Evolutionary conservation across 2,329 filamentous ascomycete genomes (phyloP).

Genomic region (Fusarium circinatum): DNA sequence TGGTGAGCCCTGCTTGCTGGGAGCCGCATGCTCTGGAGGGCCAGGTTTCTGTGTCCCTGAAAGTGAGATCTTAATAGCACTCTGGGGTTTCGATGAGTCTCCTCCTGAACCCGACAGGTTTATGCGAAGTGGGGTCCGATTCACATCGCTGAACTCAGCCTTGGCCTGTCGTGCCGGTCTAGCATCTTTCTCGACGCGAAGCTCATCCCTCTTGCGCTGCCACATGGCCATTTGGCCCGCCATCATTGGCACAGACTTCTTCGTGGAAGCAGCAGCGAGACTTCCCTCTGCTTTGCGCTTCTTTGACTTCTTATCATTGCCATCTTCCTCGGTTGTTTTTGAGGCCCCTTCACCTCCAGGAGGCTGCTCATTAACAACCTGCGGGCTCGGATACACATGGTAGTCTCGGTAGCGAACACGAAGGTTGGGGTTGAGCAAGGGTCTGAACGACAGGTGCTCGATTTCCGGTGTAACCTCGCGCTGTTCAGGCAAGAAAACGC

Average conservation of each 20-base stretch:
- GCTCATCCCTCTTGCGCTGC: conserved; percentile 57
- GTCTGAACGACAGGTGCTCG: conserved; percentile 74
- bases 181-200: conserved; percentile 43
- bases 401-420: conserved; percentile 82
- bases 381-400: conserved; percentile 75
- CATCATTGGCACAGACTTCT: conserved; percentile 57
- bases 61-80: conserved; percentile 49
- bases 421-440: conserved; percentile 73
- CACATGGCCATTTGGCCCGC: conserved; percentile 57
- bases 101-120: conserved; percentile 25
- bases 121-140: conserved; percentile 38
- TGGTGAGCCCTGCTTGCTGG: conserved; percentile 19
- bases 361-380: conserved; percentile 65
- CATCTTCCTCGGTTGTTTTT: conserved; percentile 42
- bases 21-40: conserved; percentile 10
- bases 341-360: conserved; percentile 48
- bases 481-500: conserved; percentile 81
- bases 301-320: conserved; percentile 56
- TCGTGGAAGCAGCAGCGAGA: conserved; percentile 44
- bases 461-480: conserved; percentile 64
- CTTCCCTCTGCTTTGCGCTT: conserved; percentile 63
- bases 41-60: conserved; percentile 37
- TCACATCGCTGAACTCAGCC: conserved; percentile 23
- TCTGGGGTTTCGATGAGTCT: conserved; percentile 33
- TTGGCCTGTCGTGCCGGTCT: conserved; percentile 4